Base-by-base conservation (phyloP, 805 yeast species). In the Monosporozyma siamensis region DNA sequence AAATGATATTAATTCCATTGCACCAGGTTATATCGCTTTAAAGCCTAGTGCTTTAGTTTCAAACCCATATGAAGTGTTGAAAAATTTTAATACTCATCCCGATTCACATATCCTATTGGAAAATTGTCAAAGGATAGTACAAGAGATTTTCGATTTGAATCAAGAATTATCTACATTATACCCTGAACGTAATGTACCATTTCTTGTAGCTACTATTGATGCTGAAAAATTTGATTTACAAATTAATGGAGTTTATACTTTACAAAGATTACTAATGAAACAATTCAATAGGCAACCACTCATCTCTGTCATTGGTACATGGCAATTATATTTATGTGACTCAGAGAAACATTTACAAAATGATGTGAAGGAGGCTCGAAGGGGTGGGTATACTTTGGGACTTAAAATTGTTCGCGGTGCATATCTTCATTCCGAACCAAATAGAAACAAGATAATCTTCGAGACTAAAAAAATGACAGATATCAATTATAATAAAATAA, bases 401-500 rank as follows among this genome's bases (percentile, higher is more conserved):
- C 69, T 88, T 69, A 89, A 89, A 64, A 72, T 89, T 43, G 97
- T 89, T 14, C 78, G 97, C 64, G 97, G 97, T 50, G 97, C 97
- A 12, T 89, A 89, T 68, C 77, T 89, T 47, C 96, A 89, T 60
- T 77, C 95, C 5, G 97, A 89, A 67, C 75, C 82, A 27, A 71
- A 81, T 49, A 72, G 97, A 56, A 50, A 57, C 40, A 51, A 63
- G 4, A 80, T 85, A 15, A 86, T 89, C 47, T 90, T 81, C 66
- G 68, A 71, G 48, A 74, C 87, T 24, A 89, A 90, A 65, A 70
- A 67, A 40, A 89, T 76, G 47, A 85, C 97, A n/a, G 97, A 89
- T 59, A 52, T 50, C 8, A 78, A 79, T 58, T 89, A 81, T 65
- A 78, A 90, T 65, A 62, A 68, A 12, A 94, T 94, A 31, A 76